A percentile compares a stretch with the other conserved stretches of the same genome.
phyloP scores from a whole-genome alignment of 352 stramenopile genomes.

The Pythium dissimile region DNA sequence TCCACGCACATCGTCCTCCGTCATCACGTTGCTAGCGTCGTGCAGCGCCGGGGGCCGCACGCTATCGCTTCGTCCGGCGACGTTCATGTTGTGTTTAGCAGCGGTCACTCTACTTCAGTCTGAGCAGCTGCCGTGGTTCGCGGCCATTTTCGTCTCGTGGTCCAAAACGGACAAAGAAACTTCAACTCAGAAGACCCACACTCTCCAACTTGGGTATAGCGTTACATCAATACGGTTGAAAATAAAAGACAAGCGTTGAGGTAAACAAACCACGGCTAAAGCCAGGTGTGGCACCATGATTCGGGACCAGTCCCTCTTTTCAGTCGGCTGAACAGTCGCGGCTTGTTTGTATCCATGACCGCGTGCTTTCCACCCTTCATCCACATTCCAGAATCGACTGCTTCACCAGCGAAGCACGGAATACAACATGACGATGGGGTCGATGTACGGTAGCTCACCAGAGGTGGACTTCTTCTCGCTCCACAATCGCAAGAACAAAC shows the following conservation, averaged over 20 bases:
- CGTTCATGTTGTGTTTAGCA: too few relatives aligned
- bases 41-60: slow-evolving; percentile 15
- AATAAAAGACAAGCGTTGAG: too few relatives aligned
- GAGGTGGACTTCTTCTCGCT: slow-evolving; percentile 77
- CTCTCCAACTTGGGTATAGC: background rate
- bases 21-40: slow-evolving; percentile 50
- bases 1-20: slow-evolving; percentile 72
- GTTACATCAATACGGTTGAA: too few relatives aligned
- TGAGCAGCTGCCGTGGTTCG: too few relatives aligned
- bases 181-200: slow-evolving; percentile 14
- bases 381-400: background rate
- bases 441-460: background rate
- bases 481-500: slow-evolving; percentile 62
- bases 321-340: background rate
- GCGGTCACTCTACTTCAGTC: too few relatives aligned
- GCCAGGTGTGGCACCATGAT: too few relatives aligned
- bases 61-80: background rate
- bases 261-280: too few relatives aligned
- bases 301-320: slow-evolving; percentile 15
- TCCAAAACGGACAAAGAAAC: slow-evolving; percentile 16
- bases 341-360: background rate
- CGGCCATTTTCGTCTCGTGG: slow-evolving; percentile 8
- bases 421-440: slow-evolving; percentile 34
- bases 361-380: too few relatives aligned
- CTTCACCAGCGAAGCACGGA: background rate